Evolutionary conservation across 2,329 filamentous ascomycete genomes (phyloP), one percentile per base, ranked within the genome.

Genomic region (Sporothrix pallida): DNA sequence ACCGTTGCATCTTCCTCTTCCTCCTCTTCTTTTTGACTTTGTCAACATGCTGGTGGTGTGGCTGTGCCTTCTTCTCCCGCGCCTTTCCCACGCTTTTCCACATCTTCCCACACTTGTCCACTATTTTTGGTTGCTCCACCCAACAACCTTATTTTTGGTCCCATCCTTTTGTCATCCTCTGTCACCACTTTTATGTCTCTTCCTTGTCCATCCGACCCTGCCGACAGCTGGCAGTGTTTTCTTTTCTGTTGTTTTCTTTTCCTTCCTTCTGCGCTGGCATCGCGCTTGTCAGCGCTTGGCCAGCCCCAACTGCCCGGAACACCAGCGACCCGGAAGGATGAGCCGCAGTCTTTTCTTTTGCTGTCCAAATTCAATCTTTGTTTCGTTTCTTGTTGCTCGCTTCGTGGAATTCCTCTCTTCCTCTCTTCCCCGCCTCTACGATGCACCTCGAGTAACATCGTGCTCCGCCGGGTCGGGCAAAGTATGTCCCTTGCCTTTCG

Each of bases 91-190:
- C 31, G 31, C 31, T 2, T 37, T 37, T 37, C 31, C 31, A 37
- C 31, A 37, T 3, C 1, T 37, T 37, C 5, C 31, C 31, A 37
- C 31, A 37, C 31, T 37, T 37, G n/a, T 63, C 60, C 37, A 46
- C 37, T 63, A 10, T 23, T 37, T 23, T 20, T 17, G 17, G 37
- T 44, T 63, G 50, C 65, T 69, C 65, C 65, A 69, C 46, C 46
- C 37, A 69, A 69, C 46, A 69, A 69, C 46, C 65, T 69, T 69
- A 69, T 52, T 69, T 60, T 65, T 20, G 37, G 60, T 31, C 48
- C 23, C 52, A 23, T 20, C 52, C 17, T 65, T 65, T 46, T 46
- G n/a, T 65, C 56, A 60, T 60, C 56, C 13, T 15, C 31, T 63
- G 7, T 63, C 52, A 23, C 52, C 52, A 23, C 3, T 42, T 1